Evolutionary conservation across 371 early-diverging fungal genomes (phyloP).

Genomic region (Batrachochytrium dendrobatidis): DNA sequence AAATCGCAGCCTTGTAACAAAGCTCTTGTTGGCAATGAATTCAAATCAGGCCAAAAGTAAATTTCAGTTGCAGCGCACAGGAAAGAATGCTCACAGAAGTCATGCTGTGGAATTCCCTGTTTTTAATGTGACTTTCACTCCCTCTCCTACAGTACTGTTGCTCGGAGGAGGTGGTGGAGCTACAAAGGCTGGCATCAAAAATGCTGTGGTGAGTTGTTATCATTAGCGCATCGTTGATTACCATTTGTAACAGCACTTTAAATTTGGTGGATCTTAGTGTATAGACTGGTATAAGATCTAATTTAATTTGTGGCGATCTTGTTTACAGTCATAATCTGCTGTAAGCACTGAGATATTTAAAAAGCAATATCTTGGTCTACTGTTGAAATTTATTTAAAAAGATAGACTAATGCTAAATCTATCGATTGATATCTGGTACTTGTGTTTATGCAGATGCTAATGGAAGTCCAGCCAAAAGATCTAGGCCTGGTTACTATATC

Average conservation of each 20-base stretch:
- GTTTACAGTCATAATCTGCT: neutral
- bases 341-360: neutral
- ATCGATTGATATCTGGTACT: too few species aligned
- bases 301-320: neutral
- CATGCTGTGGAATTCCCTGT: conserved; percentile 32
- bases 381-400: too few species aligned
- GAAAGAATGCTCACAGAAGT: neutral
- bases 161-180: conserved; percentile 39
- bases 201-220: conserved; percentile 30
- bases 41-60: too few species aligned
- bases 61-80: too few species aligned
- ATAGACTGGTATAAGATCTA: neutral
- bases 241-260: neutral
- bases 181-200: conserved; percentile 37
- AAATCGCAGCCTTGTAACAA: too few species aligned
- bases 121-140: conserved; percentile 32
- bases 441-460: too few species aligned
- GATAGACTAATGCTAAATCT: too few species aligned
- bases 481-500: too few species aligned
- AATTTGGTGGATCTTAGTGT: conserved; percentile 1
- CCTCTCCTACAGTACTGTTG: conserved; percentile 23
- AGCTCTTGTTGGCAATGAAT: too few species aligned
- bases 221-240: neutral
- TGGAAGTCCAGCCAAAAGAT: too few species aligned
- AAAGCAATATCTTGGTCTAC: too few species aligned